Percentiles rank a stretch among this genome's conserved stretches.
phyloP scores from a whole-genome alignment of 306 rosid species.

The Vigna angularis region DNA sequence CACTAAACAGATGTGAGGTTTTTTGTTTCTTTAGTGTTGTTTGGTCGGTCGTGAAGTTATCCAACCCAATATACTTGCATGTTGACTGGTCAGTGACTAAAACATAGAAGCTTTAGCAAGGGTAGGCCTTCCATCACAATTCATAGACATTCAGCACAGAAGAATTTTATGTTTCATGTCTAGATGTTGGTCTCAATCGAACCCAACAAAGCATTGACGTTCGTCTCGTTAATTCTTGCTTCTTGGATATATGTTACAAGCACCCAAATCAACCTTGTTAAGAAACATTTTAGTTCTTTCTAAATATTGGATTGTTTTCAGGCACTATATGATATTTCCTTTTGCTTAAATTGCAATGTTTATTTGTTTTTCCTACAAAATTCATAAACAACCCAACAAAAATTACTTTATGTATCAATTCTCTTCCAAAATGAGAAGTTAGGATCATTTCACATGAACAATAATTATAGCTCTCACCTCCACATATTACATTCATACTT shows the following conservation, averaged over 20 bases:
- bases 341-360: neutral
- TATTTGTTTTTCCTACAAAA: neutral
- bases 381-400: neutral
- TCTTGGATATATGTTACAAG: neutral
- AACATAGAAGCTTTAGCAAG: constrained; percentile 4
- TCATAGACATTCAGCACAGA: constrained; percentile 17
- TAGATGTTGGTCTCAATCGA: constrained; percentile 31
- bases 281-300: neutral
- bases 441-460: constrained; percentile 39
- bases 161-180: constrained; percentile 41
- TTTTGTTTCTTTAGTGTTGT: constrained; percentile 21
- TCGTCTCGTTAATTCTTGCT: neutral
- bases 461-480: constrained; percentile 38
- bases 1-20: neutral
- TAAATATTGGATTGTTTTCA: neutral
- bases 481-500: constrained; percentile 41
- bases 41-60: neutral
- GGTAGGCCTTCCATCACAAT: constrained; percentile 38
- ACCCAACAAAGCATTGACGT: constrained; percentile 22
- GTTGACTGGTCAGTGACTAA: constrained; percentile 53
- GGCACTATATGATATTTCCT: neutral
- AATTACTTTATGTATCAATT: constrained; percentile 38
- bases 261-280: constrained; percentile 3
- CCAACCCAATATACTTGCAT: constrained; percentile 4
- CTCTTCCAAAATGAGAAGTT: constrained; percentile 39